phyloP scores from a whole-genome alignment of 352 stramenopile genomes.

The Phytophthora nicotianae region DNA sequence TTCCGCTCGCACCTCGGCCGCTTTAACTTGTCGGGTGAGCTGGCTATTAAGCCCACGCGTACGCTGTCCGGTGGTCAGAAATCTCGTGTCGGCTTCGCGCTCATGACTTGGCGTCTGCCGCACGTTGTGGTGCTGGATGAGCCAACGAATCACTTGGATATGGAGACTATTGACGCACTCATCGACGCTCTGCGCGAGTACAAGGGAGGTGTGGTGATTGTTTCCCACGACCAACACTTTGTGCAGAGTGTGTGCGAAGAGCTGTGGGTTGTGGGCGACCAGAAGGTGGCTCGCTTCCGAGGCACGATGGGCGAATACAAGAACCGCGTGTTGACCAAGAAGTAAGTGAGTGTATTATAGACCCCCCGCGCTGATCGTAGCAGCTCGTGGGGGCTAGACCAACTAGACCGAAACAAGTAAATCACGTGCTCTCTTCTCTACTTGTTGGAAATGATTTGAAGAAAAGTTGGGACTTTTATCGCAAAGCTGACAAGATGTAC shows the following conservation, averaged over 20 bases:
- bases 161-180: conserved; percentile 91
- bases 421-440: background rate
- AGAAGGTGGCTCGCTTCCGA: conserved; percentile 78
- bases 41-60: conserved; percentile 94
- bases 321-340: conserved; percentile 68
- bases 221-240: conserved; percentile 99
- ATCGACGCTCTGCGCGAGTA: conserved; percentile 96
- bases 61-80: conserved; percentile 97
- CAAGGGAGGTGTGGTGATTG: conserved; percentile 96
- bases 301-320: conserved; percentile 88
- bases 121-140: conserved; percentile 98
- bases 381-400: conserved; percentile 22
- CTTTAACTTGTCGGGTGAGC: conserved; percentile 96
- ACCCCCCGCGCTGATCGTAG: conserved; percentile 10
- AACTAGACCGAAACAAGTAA: conserved; percentile 12
- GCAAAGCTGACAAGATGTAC: background rate
- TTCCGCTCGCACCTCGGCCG: conserved; percentile 95
- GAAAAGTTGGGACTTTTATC: background rate
- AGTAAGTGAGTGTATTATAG: conserved; percentile 40
- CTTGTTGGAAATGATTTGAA: background rate
- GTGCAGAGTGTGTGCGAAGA: conserved; percentile 95
- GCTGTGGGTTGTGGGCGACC: conserved; percentile 90
- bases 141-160: conserved; percentile 97
- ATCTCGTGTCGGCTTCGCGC: conserved; percentile 92
- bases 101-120: conserved; percentile 94